A percentile compares a stretch with the other conserved stretches of the same genome.
These are phyloP conservation scores for Porphyra umbilicalis DNA, from an alignment of 31 red algal species.

Conservation along the genomic window DNA sequence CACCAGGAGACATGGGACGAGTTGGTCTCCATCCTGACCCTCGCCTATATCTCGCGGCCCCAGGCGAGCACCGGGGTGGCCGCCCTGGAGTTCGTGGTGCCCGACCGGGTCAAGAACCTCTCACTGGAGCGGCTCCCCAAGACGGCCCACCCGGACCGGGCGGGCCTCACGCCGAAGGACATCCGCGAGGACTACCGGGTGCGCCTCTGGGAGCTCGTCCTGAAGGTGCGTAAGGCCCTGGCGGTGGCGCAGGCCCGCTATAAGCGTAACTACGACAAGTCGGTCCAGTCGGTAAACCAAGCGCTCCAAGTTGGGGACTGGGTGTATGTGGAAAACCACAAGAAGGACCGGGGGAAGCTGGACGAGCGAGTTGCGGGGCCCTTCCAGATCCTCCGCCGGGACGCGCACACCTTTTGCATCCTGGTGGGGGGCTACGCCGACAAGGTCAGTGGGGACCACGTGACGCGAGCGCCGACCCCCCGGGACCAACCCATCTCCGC, in stretches of 20 bases:
- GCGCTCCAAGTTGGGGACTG: not conserved
- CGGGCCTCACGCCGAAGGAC: not conserved
- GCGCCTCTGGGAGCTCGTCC: not conserved
- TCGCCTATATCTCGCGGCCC: constrained; percentile 13
- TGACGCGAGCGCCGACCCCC: not conserved
- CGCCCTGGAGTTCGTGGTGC: constrained; percentile 5
- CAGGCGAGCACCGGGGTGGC: constrained; percentile 7
- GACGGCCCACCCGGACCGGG: not conserved
- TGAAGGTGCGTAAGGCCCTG: not conserved
- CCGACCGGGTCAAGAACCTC: not conserved
- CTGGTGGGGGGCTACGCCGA: not conserved
- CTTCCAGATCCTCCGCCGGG: not conserved
- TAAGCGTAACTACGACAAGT: constrained; percentile 4
- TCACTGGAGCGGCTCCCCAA: not conserved
- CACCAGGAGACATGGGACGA: constrained; percentile 14
- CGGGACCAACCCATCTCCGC: too few relatives aligned
- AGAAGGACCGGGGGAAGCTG: not conserved
- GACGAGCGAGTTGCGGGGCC: not conserved
- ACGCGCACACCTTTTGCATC: not conserved
- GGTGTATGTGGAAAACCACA: not conserved
- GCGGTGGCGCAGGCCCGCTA: not conserved
- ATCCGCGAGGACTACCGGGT: not conserved
- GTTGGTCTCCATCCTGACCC: constrained; percentile 7
- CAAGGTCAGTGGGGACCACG: not conserved
- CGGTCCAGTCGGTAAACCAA: not conserved